Evolutionary conservation across 129 eudicot genomes (phyloP).

Genomic region (Saposhnikovia divaricata): DNA sequence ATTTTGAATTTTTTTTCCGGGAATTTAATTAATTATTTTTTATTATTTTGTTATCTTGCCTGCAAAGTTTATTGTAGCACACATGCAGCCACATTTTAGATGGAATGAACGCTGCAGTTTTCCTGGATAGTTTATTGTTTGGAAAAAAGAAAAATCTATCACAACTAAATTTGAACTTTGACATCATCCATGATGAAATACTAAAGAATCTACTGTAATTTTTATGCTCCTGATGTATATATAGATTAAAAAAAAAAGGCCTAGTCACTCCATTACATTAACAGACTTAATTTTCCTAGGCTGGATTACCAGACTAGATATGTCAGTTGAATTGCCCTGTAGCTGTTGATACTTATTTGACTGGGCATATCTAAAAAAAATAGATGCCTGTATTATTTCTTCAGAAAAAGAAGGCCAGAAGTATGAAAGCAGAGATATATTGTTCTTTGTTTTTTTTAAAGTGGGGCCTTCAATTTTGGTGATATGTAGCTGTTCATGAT

Average conservation of each 20-base stretch:
- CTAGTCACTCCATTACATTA: not conserved
- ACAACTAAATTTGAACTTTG: no score
- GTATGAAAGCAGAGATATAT: not conserved
- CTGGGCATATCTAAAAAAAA: not conserved
- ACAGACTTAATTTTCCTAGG: not conserved
- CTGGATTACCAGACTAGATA: not conserved
- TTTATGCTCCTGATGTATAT: not conserved
- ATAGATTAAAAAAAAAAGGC: not conserved
- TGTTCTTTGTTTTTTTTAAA: no score
- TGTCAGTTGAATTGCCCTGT: not conserved
- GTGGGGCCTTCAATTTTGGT: no score
- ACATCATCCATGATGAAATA: not conserved
- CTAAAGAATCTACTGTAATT: not conserved
- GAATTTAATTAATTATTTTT: not conserved
- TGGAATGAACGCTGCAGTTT: not conserved
- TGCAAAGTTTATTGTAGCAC: not conserved
- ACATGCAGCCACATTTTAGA: not conserved
- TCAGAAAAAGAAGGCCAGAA: not conserved
- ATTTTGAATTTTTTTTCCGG: not conserved
- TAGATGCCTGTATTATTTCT: not conserved
- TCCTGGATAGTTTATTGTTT: not conserved
- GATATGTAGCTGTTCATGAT: no score
- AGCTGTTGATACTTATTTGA: not conserved
- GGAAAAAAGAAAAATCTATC: not conserved
- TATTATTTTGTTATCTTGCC: not conserved